Evolutionary conservation across 768 basidiomycete species (phyloP).

Genomic region (Tephrocybe sp.): DNA sequence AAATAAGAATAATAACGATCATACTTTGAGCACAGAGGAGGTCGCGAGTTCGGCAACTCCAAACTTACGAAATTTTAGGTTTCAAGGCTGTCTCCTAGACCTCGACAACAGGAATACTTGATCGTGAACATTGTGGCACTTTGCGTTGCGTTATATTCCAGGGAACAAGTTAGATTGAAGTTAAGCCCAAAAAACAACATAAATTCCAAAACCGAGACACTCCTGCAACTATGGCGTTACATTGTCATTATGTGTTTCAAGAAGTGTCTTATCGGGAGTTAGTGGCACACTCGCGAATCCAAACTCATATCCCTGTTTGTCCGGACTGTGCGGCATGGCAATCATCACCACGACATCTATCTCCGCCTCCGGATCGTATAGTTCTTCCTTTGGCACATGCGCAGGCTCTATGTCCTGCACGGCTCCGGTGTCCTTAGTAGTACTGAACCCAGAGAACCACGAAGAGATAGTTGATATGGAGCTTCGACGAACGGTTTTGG

Average conservation of each 20-base stretch:
- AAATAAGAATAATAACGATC: too few relatives aligned
- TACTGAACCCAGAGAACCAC: slow-evolving; percentile 8
- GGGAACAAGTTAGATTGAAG: too few relatives aligned
- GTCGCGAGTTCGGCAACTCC: too few relatives aligned
- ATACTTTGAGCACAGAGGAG: too few relatives aligned
- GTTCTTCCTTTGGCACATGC: slow-evolving; percentile 4
- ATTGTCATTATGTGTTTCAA: neutral
- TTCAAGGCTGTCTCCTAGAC: too few relatives aligned
- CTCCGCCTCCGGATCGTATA: slow-evolving; percentile 20
- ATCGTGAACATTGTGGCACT: too few relatives aligned
- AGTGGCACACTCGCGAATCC: slow-evolving; percentile 38
- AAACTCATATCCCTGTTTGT: slow-evolving; percentile 35
- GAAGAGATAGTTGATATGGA: slow-evolving; percentile 13
- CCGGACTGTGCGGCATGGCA: slow-evolving; percentile 40
- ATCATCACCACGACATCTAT: slow-evolving; percentile 45
- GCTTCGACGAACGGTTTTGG: neutral
- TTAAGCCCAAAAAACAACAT: too few relatives aligned
- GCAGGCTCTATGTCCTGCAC: neutral
- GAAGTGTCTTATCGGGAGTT: slow-evolving; percentile 21
- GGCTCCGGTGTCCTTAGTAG: neutral
- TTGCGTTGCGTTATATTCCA: too few relatives aligned
- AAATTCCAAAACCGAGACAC: neutral
- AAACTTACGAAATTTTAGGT: too few relatives aligned
- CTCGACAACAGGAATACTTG: too few relatives aligned
- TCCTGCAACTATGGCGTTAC: neutral